Conservation (phyloP, 768 basidiomycete species). For the Xerocomellus intermedius region DNA sequence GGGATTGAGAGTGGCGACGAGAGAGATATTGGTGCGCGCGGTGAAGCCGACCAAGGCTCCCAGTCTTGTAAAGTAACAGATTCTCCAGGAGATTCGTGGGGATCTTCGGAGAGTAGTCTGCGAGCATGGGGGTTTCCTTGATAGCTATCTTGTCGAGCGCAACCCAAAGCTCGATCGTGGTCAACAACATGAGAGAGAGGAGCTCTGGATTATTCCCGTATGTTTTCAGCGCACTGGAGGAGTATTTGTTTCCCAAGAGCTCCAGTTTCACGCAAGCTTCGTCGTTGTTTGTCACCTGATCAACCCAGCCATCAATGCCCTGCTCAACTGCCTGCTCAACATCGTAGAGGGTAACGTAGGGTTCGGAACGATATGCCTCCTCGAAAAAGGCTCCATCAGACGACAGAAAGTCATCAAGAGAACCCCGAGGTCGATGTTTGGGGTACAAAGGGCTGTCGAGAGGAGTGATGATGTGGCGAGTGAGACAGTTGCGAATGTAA, state of each 20-base stretch:
- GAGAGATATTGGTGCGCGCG: slow-evolving; percentile 33
- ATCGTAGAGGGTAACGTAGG: slow-evolving; percentile 30
- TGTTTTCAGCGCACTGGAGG: slow-evolving; percentile 17
- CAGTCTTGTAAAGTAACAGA: slow-evolving; percentile 29
- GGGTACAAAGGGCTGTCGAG: not conserved
- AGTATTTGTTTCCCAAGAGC: slow-evolving; percentile 29
- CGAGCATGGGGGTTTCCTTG: slow-evolving; percentile 24
- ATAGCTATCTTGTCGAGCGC: slow-evolving; percentile 31
- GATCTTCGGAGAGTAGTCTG: slow-evolving; percentile 34
- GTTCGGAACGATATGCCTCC: slow-evolving; percentile 2
- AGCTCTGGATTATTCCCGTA: slow-evolving; percentile 38
- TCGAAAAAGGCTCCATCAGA: slow-evolving; percentile 6
- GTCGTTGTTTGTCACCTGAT: not conserved
- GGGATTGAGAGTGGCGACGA: slow-evolving; percentile 23
- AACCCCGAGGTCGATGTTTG: slow-evolving; percentile 3
- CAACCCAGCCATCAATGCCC: slow-evolving; percentile 35
- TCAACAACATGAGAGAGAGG: slow-evolving; percentile 42
- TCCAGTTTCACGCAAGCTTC: slow-evolving; percentile 14
- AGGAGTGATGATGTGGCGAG: not conserved
- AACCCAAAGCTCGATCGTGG: slow-evolving; percentile 35
- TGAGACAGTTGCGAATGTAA: slow-evolving; percentile 28
- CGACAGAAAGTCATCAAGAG: not conserved
- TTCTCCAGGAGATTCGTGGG: slow-evolving; percentile 23
- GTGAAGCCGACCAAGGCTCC: slow-evolving; percentile 28
- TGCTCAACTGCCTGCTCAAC: slow-evolving; percentile 35